Conservation (phyloP, 495 filamentous ascomycete species). For the Parathielavia hyrcaniae region DNA sequence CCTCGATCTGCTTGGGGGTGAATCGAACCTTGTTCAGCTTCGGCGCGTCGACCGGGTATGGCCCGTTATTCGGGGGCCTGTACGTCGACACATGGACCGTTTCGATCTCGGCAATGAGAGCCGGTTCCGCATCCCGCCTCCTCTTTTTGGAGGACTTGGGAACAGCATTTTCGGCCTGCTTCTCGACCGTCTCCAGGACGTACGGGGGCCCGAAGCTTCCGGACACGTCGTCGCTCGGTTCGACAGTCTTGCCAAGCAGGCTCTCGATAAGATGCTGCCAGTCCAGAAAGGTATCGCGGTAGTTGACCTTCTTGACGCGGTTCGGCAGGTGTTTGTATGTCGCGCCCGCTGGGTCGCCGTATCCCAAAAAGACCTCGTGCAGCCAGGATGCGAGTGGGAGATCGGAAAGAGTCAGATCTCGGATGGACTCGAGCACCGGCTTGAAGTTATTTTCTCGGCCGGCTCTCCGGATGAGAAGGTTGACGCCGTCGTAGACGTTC, state of each 20-base stretch:
- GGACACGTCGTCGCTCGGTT: conserved; percentile 61
- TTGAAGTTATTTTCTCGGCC: conserved; percentile 97
- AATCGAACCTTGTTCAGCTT: conserved; percentile 80
- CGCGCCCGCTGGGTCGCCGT: conserved; percentile 84
- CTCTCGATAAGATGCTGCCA: conserved; percentile 92
- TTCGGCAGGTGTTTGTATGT: conserved; percentile 79
- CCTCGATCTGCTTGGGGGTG: conserved; percentile 84
- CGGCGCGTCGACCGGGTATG: conserved; percentile 83
- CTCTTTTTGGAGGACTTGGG: conserved; percentile 70
- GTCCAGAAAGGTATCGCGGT: conserved; percentile 87
- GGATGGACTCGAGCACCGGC: conserved; percentile 84
- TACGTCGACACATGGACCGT: conserved; percentile 82
- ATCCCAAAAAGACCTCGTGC: conserved; percentile 93
- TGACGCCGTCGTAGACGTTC: conserved; percentile 79
- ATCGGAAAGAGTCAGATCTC: conserved; percentile 76
- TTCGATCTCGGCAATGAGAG: conserved; percentile 52
- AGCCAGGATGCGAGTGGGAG: conserved; percentile 86
- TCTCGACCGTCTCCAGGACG: conserved; percentile 60
- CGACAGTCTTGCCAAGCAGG: conserved; percentile 74
- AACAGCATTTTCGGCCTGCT: conserved; percentile 35
- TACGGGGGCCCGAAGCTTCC: conserved; percentile 84
- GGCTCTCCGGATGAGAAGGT: conserved; percentile 77
- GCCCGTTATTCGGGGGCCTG: conserved; percentile 81
- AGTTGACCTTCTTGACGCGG: conserved; percentile 71
- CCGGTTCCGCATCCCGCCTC: conserved; percentile 63